Conservation (phyloP, 1,284 basidiomycete genomes). For the Marasmius sp. region DNA sequence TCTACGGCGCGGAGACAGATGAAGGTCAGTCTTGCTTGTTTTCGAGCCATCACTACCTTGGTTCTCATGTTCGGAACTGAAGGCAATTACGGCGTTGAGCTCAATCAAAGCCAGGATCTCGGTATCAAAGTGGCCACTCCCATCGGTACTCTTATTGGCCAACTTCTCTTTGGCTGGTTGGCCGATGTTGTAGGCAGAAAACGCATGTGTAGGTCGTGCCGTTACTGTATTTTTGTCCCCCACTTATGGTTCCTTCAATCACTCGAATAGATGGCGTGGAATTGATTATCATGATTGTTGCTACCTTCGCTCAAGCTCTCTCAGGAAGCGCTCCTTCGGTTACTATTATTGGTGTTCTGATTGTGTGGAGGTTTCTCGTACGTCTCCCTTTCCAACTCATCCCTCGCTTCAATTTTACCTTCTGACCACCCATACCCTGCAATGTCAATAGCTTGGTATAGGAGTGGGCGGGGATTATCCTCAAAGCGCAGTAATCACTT, state of each 20-base stretch:
- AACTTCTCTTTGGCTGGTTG: conserved; percentile 71
- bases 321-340: conserved; percentile 60
- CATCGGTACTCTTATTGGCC: conserved; percentile 48
- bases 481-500: conserved; percentile 63
- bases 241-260: background rate
- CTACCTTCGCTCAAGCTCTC: conserved; percentile 61
- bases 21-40: conserved; percentile 8
- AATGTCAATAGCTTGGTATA: conserved; percentile 50
- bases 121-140: conserved; percentile 65
- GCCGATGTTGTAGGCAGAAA: conserved; percentile 74
- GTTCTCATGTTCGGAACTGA: conserved; percentile 24
- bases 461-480: conserved; percentile 78
- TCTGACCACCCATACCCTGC: conserved; percentile 14
- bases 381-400: conserved; percentile 25
- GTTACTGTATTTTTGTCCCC: background rate
- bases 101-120: conserved; percentile 52
- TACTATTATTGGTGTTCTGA: conserved; percentile 68
- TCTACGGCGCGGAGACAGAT: conserved; percentile 57
- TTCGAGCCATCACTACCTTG: conserved; percentile 10
- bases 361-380: conserved; percentile 69
- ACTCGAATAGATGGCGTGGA: conserved; percentile 62
- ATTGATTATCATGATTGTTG: conserved; percentile 69
- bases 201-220: conserved; percentile 55
- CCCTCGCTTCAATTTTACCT: no score
- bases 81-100: conserved; percentile 32